A percentile compares a stretch with the other conserved stretches of the same genome.
Evolutionary conservation across 108 stramenopile genomes (phyloP).

Genomic region (Parietichytrium sp.): DNA sequence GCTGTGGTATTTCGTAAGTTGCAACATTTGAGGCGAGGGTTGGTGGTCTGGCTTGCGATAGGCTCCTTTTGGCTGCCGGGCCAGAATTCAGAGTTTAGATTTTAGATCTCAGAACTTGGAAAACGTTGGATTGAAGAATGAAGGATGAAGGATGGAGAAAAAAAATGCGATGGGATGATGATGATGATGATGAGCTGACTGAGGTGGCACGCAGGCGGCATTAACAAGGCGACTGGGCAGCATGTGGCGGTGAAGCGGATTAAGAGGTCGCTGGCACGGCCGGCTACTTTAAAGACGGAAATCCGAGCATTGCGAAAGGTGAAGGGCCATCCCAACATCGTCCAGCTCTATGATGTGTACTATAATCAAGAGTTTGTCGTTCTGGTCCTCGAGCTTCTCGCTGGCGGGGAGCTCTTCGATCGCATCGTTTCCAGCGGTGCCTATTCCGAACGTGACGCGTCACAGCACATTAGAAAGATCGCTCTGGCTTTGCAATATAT

Average conservation of each 20-base stretch:
- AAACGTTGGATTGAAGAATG: no score
- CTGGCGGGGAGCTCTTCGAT: conserved; percentile 71
- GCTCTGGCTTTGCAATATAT: conserved; percentile 68
- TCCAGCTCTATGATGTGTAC: conserved; percentile 71
- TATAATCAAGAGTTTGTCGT: conserved; percentile 63
- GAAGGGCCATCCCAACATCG: conserved; percentile 68
- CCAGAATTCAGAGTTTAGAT: no score
- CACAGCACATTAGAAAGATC: conserved; percentile 64
- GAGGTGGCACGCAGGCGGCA: no score
- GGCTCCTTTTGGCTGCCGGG: no score
- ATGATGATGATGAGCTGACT: no score
- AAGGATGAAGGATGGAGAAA: no score
- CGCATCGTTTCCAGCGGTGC: conserved; percentile 52
- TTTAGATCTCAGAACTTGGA: no score
- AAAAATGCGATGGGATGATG: no score
- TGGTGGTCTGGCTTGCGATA: no score
- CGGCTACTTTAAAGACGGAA: conserved; percentile 21
- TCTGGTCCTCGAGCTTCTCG: conserved; percentile 71
- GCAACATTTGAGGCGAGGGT: no score
- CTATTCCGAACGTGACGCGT: conserved; percentile 63
- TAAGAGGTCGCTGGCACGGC: conserved; percentile 9
- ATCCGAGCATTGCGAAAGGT: conserved; percentile 37
- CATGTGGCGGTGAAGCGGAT: conserved; percentile 35
- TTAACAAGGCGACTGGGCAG: background rate
- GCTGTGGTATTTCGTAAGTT: background rate